A percentile compares a stretch with the other conserved stretches of the same genome.
phyloP scores from a whole-genome alignment of 148 eudicot genomes.

The Nyssa sinensis region DNA sequence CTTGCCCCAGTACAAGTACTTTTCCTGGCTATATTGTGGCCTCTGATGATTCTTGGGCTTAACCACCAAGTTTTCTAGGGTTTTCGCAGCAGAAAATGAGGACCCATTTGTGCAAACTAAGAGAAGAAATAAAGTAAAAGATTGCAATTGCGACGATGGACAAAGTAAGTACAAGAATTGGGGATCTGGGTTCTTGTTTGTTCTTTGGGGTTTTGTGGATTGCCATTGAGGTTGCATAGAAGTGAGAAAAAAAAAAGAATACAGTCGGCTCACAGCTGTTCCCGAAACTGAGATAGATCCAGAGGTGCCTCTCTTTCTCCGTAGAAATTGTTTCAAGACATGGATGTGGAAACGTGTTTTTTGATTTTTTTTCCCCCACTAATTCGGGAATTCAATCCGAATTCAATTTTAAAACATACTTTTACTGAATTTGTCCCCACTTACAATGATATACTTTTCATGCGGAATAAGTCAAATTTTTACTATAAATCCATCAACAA shows the following conservation, averaged over 20 bases:
- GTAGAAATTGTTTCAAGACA: too few relatives aligned
- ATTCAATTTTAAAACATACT: too few relatives aligned
- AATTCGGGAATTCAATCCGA: too few relatives aligned
- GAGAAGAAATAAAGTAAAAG: constrained; percentile 51
- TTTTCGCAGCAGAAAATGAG: constrained; percentile 22
- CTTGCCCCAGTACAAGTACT: constrained; percentile 80
- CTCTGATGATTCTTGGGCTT: constrained; percentile 1
- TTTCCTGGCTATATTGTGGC: constrained; percentile 25
- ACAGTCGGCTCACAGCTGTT: too few relatives aligned
- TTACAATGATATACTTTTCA: too few relatives aligned
- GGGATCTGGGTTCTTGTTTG: constrained; percentile 55
- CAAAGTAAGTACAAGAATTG: constrained; percentile 39
- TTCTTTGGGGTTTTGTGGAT: constrained; percentile 38
- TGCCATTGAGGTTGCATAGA: constrained; percentile 49
- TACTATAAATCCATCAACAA: too few relatives aligned
- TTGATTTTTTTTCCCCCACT: too few relatives aligned
- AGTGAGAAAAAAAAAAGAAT: not conserved
- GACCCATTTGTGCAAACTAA: constrained; percentile 38
- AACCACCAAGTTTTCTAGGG: constrained; percentile 7
- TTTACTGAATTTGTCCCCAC: too few relatives aligned
- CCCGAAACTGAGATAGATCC: too few relatives aligned
- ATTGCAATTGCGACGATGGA: constrained; percentile 48
- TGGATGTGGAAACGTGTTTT: too few relatives aligned
- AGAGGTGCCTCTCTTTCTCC: too few relatives aligned
- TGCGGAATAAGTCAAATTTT: too few relatives aligned